Conservation (phyloP, 768 basidiomycete genomes). For the Pholiota molesta region DNA sequence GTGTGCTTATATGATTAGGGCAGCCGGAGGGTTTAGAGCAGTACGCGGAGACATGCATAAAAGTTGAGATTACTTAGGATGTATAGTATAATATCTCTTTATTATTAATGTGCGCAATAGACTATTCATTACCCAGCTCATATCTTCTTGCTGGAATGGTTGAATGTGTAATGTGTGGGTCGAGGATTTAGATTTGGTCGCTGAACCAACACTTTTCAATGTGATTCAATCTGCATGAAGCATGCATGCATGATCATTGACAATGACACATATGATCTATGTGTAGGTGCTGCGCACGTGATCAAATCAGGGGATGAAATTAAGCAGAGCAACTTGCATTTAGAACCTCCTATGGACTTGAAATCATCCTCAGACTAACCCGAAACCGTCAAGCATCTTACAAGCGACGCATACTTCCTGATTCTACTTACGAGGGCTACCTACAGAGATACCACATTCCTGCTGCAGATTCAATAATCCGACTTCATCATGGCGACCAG, state of each 20-base stretch:
- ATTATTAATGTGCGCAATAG: conserved; percentile 8
- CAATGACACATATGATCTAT: too few species aligned
- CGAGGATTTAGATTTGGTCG: too few species aligned
- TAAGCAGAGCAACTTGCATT: not conserved
- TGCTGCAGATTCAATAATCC: not conserved
- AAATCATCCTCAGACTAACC: not conserved
- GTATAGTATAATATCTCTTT: conserved; percentile 15
- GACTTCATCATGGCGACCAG: conserved; percentile 72
- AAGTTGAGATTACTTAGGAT: conserved; percentile 9
- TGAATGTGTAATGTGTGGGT: too few species aligned
- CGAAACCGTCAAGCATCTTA: not conserved
- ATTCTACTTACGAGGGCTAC: not conserved
- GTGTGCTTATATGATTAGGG: not conserved
- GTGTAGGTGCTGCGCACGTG: not conserved
- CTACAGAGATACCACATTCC: not conserved
- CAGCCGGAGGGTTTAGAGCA: not conserved
- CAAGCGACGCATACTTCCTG: not conserved
- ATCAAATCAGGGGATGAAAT: not conserved
- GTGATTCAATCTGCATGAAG: too few species aligned
- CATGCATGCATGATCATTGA: too few species aligned
- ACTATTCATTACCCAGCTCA: not conserved
- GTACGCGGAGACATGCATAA: not conserved
- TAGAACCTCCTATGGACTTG: not conserved
- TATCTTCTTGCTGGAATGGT: too few species aligned
- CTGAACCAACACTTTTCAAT: too few species aligned